These are phyloP conservation scores for Capronia coronata DNA, from an alignment of 2,329 filamentous ascomycete species.

Conservation along the genomic window DNA sequence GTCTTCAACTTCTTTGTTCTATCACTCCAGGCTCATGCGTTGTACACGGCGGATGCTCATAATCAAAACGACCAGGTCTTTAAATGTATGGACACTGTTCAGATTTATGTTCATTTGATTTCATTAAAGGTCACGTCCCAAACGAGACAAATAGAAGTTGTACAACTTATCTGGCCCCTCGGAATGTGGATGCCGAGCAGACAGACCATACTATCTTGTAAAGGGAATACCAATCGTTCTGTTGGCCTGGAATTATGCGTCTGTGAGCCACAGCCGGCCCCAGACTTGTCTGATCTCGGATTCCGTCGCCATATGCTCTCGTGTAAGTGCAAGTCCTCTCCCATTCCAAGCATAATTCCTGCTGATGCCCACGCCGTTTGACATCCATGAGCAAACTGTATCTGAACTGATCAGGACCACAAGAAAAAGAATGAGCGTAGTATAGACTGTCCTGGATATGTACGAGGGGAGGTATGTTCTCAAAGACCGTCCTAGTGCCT, in stretches of 20 bases:
- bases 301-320: background rate
- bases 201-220: slow-evolving; percentile 1
- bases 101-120: slow-evolving; percentile 2
- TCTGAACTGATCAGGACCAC: slow-evolving; percentile 6
- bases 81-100: background rate
- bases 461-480: slow-evolving; percentile 3
- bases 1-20: no score
- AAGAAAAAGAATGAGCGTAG: slow-evolving; percentile 1
- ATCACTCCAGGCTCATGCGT: no score
- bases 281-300: background rate
- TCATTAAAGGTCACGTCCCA: slow-evolving; percentile 17
- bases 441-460: slow-evolving; percentile 8
- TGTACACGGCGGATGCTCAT: no score
- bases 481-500: background rate
- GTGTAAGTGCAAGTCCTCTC: background rate
- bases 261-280: slow-evolving; percentile 3
- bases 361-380: background rate
- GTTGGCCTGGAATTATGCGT: slow-evolving; percentile 14
- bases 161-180: slow-evolving; percentile 9
- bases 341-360: background rate
- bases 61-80: no score
- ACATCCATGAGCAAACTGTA: background rate
- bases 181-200: background rate
- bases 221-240: slow-evolving; percentile 12
- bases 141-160: slow-evolving; percentile 2